These are phyloP conservation scores for Wickerhamomyces chaumierensis DNA, from an alignment of 805 yeast species.

Conservation along the genomic window DNA sequence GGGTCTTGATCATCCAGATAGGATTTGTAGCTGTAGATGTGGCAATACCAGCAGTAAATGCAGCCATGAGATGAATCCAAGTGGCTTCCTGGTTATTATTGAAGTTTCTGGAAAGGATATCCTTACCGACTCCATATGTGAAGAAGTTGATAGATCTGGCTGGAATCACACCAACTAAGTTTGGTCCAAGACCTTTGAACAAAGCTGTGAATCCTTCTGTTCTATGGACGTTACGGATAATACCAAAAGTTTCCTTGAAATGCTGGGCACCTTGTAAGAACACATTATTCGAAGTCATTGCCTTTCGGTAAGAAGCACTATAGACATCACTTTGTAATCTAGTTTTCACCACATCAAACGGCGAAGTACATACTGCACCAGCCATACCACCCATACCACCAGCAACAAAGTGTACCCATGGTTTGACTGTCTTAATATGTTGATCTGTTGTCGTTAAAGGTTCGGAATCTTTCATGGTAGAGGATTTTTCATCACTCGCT, in stretches of 20 bases:
- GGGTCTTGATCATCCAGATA: constrained; percentile 91
- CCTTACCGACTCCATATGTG: constrained; percentile 92
- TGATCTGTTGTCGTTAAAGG: constrained; percentile 1
- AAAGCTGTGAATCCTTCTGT: constrained; percentile 79
- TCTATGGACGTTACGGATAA: constrained; percentile 54
- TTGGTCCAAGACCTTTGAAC: constrained; percentile 94
- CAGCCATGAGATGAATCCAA: constrained; percentile 77
- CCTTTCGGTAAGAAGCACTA: constrained; percentile 36
- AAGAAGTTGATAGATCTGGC: constrained; percentile 95
- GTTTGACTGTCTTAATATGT: constrained; percentile 24
- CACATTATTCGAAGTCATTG: constrained; percentile 20
- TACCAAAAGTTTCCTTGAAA: constrained; percentile 71
- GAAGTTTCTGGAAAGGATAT: constrained; percentile 50
- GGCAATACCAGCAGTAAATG: constrained; percentile 84
- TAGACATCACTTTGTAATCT: constrained; percentile 86
- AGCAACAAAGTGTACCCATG: constrained; percentile 78
- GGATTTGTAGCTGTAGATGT: constrained; percentile 97
- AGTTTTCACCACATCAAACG: constrained; percentile 93
- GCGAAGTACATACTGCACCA: constrained; percentile 90
- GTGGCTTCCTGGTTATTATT: constrained; percentile 61
- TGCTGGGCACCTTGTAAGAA: constrained; percentile 49
- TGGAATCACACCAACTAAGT: constrained; percentile 93
- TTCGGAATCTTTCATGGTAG: constrained; percentile 29
- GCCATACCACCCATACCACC: constrained; percentile 97
- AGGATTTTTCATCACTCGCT: constrained; percentile 63